Conservation (phyloP, 2,329 filamentous ascomycete genomes). For the Verticillium longisporum region DNA sequence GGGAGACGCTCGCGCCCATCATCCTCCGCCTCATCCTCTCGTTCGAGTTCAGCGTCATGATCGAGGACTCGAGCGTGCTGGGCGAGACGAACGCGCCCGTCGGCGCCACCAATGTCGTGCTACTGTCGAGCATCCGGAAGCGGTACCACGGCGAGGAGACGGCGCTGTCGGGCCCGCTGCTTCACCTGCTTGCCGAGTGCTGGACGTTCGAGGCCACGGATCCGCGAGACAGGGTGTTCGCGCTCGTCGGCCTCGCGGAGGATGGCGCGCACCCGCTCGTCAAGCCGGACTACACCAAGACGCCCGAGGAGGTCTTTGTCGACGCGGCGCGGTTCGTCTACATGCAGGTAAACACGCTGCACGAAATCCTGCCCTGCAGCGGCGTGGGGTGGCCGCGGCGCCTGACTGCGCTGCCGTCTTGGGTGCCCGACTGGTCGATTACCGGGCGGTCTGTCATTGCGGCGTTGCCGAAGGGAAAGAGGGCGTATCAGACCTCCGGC, state of each 20-base stretch:
- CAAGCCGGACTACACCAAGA: neutral
- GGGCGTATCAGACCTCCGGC: neutral
- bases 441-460: neutral
- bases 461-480: neutral
- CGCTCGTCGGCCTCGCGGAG: neutral
- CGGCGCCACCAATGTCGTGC: neutral
- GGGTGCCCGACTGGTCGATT: neutral
- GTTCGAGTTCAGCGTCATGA: neutral
- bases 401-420: neutral
- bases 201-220: slow-evolving; percentile 1
- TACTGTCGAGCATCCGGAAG: neutral
- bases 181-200: neutral
- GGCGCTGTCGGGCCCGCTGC: neutral
- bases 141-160: neutral
- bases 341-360: neutral
- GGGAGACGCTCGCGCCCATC: neutral
- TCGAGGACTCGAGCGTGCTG: neutral
- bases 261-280: neutral
- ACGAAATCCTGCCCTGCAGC: neutral
- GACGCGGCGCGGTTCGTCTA: neutral
- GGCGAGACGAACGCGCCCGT: neutral
- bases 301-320: neutral
- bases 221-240: neutral
- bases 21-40: neutral
- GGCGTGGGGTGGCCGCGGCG: neutral